Base-by-base conservation (phyloP, 2,329 filamentous ascomycete species). In the Nannizziopsis barbatae region DNA sequence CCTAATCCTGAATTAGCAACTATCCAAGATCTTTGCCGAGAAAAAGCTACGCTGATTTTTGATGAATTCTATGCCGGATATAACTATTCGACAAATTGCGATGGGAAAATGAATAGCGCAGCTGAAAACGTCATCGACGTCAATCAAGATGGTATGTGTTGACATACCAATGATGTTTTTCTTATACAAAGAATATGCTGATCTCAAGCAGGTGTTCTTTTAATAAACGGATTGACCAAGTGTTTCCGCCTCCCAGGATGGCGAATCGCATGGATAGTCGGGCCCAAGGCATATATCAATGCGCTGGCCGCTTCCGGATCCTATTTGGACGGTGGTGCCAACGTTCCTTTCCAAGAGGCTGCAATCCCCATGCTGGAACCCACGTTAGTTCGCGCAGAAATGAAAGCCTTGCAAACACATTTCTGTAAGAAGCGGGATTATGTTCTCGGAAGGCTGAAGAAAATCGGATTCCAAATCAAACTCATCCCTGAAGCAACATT, bases 51-150 rank as follows among this genome's bases (percentile, higher is more conserved):
- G 0, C 74, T 96, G 49, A 89, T 96, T 65, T 86, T 89, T 70
- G 90, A 96, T 62, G 90, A 96, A 69, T 96, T 96, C 74, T 96
- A 96, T 71, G 81, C 82, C 9, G 87, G 89, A 17, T 96, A 95
- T 75, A 95, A 95, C 71, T 96, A 96, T 72, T 93, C 86, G 32
- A 86, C 80, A 57, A 76, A 88, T 70, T 96, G 90, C 65, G 89
- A 95, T 62, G 90, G 90, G 35, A 80, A 77, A 27, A 93, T 90
- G 38, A 86, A 95, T 64, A 89, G 83, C 43, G 84, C 88, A 7
- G 90, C 90, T 4, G 83, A 86, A 61, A 95, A 96, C 65, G 79
- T 96, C 42, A 77, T 87, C 49, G 88, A 95, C 58, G 88, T 95
- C 12, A 80, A 95, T 62, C 77, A 86, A 61, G 86, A 93, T 61